Base-by-base conservation (phyloP, 2,329 filamentous ascomycete species). In the Aschersonia sp. region DNA sequence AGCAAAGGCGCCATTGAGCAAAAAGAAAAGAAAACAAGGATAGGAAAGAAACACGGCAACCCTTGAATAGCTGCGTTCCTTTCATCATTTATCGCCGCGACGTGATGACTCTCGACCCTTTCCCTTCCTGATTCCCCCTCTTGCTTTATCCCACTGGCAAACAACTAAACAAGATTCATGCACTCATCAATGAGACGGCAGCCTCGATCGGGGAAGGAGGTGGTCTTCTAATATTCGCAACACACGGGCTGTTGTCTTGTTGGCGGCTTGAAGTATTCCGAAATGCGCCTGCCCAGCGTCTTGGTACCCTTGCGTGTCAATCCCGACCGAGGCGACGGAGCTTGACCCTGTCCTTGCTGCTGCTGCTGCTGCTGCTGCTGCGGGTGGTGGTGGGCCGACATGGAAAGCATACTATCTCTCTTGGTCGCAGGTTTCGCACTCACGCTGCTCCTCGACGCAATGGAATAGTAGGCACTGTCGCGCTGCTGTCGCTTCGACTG, bases 31-130 rank as follows among this genome's bases (percentile, higher is more conserved):
- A 22, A 22, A 22, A 22, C 2, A 22, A 22, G 22, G 22, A 22
- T 22, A 22, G 3, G 32, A 71, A 70, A 33, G 75, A 79, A 56
- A 79, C 79, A 48, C 62, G 69, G 46, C 62, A 78, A 6, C 73
- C 72, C 0, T 52, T 54, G 46, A 58, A 54, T 42, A 58, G 51
- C 47, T 58, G 55, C 41, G 58, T 22, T 22, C 22, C 22, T 22
- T 22, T 22, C 22, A 22, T 22, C 22, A 22, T 22, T 3, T 3
- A 22, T 22, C 22, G 22, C 22, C 22, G 22, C 22, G 22, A 22
- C 22, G 22, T 22, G 22, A 22, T 22, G 22, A 22, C 22, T 22
- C 22, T 22, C 22, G 22, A 22, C 22, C 22, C 22, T 22, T 22
- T 22, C 22, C 22, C 22, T 22, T 22, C 22, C 22, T 22, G 22